Conservation (phyloP, 805 yeast genomes). For the Myxozyma vanderwaltii region DNA sequence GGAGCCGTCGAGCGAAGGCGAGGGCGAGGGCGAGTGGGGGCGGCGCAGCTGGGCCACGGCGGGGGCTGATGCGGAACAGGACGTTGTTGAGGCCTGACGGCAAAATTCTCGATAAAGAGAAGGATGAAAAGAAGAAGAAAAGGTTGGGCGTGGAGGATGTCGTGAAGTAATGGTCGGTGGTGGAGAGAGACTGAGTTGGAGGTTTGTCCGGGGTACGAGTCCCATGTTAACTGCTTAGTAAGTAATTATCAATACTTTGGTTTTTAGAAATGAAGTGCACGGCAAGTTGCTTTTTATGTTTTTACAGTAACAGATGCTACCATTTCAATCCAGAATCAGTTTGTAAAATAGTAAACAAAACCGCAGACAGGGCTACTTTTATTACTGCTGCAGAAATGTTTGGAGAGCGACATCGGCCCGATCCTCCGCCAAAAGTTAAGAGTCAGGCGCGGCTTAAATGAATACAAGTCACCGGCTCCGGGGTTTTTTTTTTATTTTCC, state of each 20-base stretch:
- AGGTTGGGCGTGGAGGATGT: neutral
- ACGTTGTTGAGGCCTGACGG: constrained; percentile 5
- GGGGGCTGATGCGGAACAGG: constrained; percentile 4
- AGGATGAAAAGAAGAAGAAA: neutral
- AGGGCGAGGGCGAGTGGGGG: constrained; percentile 10
- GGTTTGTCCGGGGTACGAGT: neutral
- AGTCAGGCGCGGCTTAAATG: constrained; percentile 7
- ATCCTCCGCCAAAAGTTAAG: neutral
- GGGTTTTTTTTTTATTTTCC: neutral
- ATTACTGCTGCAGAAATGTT: too few relatives aligned
- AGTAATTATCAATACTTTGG: too few relatives aligned
- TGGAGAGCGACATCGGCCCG: constrained; percentile 15
- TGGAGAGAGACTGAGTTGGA: too few relatives aligned
- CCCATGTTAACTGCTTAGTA: too few relatives aligned
- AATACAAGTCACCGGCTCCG: neutral
- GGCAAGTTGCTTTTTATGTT: too few relatives aligned
- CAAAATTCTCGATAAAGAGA: neutral
- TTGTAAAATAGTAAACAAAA: too few relatives aligned
- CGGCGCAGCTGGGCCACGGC: constrained; percentile 27
- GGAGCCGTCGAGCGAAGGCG: constrained; percentile 6
- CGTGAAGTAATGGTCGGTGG: neutral
- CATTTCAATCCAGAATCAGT: too few relatives aligned
- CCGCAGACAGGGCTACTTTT: too few relatives aligned
- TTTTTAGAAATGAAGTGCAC: too few relatives aligned
- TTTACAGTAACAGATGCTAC: too few relatives aligned